These are phyloP conservation scores for Cryptococcus sp. DNA, from an alignment of 1,284 basidiomycete genomes.

Conservation along the genomic window DNA sequence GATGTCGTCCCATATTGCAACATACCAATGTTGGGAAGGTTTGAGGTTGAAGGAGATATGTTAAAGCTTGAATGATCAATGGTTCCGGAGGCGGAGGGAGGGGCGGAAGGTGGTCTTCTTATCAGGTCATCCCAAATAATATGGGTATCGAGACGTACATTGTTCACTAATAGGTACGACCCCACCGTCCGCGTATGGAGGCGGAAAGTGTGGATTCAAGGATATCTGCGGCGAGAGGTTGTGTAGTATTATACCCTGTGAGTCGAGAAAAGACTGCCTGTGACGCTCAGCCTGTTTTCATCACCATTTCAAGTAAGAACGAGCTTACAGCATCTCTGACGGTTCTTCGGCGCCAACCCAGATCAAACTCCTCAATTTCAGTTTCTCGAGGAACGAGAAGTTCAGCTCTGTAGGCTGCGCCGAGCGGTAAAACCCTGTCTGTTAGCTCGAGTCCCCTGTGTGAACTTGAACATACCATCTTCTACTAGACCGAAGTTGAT, in stretches of 20 bases:
- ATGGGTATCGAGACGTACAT: conserved; percentile 20
- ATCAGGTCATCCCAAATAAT: background rate
- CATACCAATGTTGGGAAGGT: conserved; percentile 53
- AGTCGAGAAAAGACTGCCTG: conserved; percentile 45
- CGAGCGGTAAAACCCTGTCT: conserved; percentile 50
- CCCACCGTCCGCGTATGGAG: conserved; percentile 45
- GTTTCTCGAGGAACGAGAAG: conserved; percentile 54
- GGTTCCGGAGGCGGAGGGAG: conserved; percentile 50
- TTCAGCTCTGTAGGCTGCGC: conserved; percentile 55
- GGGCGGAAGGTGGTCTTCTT: conserved; percentile 41
- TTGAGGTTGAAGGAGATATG: conserved; percentile 50
- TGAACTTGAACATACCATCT: conserved; percentile 37
- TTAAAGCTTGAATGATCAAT: conserved; percentile 53
- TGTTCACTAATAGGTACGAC: conserved; percentile 41
- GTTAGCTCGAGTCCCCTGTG: conserved; percentile 4
- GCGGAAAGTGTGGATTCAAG: conserved; percentile 44
- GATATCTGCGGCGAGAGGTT: conserved; percentile 41
- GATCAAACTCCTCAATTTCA: conserved; percentile 51
- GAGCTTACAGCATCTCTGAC: conserved; percentile 49
- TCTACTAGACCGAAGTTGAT: conserved; percentile 55
- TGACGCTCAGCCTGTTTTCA: conserved; percentile 25
- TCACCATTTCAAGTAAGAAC: conserved; percentile 1
- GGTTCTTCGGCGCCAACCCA: conserved; percentile 56
- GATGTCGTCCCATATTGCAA: conserved; percentile 54
- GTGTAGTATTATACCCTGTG: conserved; percentile 41